Evolutionary conservation across 2,329 filamentous ascomycete genomes (phyloP).

Genomic region (Verticillium tricorpus): DNA sequence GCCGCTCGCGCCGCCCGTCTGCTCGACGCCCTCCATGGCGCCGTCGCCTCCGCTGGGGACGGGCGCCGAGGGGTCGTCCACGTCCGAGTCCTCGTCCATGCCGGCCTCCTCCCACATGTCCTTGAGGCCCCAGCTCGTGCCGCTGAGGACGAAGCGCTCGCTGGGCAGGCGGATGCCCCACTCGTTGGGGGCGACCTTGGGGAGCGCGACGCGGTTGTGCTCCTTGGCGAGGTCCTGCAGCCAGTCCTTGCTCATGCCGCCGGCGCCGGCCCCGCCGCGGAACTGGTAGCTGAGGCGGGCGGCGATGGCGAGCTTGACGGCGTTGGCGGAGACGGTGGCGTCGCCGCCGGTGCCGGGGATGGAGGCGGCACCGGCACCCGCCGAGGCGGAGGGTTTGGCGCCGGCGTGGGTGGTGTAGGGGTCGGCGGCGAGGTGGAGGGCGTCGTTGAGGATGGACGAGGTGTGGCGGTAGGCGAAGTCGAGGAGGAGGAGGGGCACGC

Average conservation of each 20-base stretch:
- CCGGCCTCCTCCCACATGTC: conserved; percentile 51
- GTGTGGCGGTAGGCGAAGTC: conserved; percentile 86
- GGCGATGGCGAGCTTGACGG: conserved; percentile 68
- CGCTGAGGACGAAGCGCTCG: conserved; percentile 64
- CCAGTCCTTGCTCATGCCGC: conserved; percentile 67
- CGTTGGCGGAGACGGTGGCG: conserved; percentile 58
- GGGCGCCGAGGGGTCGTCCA: conserved; percentile 33
- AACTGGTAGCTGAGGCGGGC: conserved; percentile 67
- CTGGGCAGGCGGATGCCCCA: conserved; percentile 64
- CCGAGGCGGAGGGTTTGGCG: conserved; percentile 42
- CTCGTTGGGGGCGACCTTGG: conserved; percentile 58
- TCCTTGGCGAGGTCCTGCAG: conserved; percentile 69
- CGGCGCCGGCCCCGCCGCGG: conserved; percentile 45
- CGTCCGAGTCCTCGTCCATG: conserved; percentile 35
- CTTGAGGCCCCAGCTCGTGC: conserved; percentile 59
- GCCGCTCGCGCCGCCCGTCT: conserved; percentile 29
- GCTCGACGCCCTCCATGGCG: conserved; percentile 45
- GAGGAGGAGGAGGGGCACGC: conserved; percentile 76
- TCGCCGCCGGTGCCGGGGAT: conserved; percentile 38
- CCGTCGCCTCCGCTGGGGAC: conserved; percentile 32
- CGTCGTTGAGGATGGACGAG: conserved; percentile 65
- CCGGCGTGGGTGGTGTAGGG: conserved; percentile 60
- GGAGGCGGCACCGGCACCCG: conserved; percentile 43
- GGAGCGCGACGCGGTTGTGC: conserved; percentile 63
- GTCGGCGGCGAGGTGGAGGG: conserved; percentile 63